Evolutionary conservation across 148 eudicot genomes (phyloP).

Genomic region (Gaultheria prostrata): DNA sequence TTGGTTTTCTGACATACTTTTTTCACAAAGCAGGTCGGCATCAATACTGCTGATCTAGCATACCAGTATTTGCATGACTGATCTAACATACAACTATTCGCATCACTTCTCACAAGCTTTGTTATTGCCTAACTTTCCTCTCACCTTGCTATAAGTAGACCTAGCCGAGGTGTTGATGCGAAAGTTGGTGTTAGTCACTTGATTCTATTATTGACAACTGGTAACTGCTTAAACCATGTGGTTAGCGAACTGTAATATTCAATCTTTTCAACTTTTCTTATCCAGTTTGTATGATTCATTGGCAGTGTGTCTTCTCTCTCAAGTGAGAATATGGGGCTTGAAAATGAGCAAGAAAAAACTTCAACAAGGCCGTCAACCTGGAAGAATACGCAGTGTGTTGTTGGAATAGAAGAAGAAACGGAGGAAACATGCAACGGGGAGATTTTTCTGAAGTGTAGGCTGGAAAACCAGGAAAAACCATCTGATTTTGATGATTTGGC

Average conservation of each 20-base stretch:
- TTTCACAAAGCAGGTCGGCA: not conserved
- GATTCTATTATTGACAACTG: no score
- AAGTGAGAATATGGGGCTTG: constrained; percentile 7
- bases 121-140: not conserved
- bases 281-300: not conserved
- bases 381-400: constrained; percentile 17
- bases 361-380: constrained; percentile 8
- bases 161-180: no score
- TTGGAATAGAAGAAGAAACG: constrained; percentile 33
- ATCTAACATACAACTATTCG: not conserved
- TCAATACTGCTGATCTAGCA: not conserved
- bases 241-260: not conserved
- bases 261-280: not conserved
- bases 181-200: no score
- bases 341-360: constrained; percentile 18
- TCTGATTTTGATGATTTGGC: constrained; percentile 50
- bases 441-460: constrained; percentile 37
- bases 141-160: not conserved
- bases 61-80: not conserved
- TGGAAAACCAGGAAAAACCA: constrained; percentile 1
- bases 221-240: no score
- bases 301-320: constrained; percentile 22
- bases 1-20: not conserved
- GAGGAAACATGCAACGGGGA: constrained; percentile 50
- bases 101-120: not conserved